Conservation (phyloP, 2,329 filamentous ascomycete genomes). For the Bertia moriformis region DNA sequence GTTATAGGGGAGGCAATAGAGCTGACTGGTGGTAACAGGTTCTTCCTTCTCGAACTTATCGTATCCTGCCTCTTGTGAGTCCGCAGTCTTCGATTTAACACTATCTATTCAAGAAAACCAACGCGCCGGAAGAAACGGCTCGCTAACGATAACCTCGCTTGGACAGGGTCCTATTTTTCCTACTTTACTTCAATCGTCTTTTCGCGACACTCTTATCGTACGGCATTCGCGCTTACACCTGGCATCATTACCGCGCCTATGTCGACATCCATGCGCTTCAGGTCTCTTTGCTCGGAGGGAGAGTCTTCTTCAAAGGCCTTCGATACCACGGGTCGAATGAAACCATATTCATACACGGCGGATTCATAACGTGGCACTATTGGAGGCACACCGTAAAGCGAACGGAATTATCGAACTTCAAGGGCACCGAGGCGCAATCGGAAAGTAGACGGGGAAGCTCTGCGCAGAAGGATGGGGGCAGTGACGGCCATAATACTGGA, state of each 20-base stretch:
- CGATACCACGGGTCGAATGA: constrained; percentile 93
- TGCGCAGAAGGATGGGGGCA: neutral
- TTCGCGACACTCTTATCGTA: constrained; percentile 81
- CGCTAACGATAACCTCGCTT: constrained; percentile 4
- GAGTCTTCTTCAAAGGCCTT: constrained; percentile 88
- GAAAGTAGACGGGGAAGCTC: too few species aligned
- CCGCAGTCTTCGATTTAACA: neutral
- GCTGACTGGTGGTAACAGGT: constrained; percentile 2
- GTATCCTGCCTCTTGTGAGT: neutral
- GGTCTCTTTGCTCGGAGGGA: constrained; percentile 75
- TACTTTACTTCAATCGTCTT: constrained; percentile 93
- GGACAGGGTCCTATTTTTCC: constrained; percentile 65
- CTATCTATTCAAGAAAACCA: neutral
- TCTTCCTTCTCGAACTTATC: neutral
- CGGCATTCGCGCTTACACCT: constrained; percentile 74
- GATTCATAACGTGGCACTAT: constrained; percentile 90
- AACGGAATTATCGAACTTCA: constrained; percentile 33
- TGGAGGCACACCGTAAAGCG: constrained; percentile 75
- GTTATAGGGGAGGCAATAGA: neutral
- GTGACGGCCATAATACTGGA: constrained; percentile 7
- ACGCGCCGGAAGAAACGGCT: too few species aligned
- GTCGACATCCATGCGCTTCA: constrained; percentile 91
- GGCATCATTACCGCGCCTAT: constrained; percentile 78
- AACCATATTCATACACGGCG: constrained; percentile 79
- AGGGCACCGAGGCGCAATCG: constrained; percentile 6